Evolutionary conservation across 768 basidiomycete species (phyloP), one percentile per base, ranked within the genome.

Genomic region (Amanita molliuscula): DNA sequence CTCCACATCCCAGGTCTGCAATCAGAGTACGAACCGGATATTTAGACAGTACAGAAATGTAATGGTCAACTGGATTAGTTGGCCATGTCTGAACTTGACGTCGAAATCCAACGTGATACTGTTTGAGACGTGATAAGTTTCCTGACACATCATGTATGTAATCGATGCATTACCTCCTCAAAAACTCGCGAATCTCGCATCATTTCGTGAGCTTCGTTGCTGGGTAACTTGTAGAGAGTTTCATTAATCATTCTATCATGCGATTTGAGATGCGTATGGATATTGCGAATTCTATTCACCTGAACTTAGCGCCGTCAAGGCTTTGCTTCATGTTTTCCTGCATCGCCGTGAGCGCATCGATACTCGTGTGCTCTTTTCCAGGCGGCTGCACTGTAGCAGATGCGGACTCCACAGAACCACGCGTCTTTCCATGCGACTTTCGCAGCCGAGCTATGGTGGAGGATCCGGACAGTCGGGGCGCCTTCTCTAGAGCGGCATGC

Each of bases 91-190:
- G 77, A 1, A 95, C 91, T 70, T 97, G 92, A 51, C 81, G 79
- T 20, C 93, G 81, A 67, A 98, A 97, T 3, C 94, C 93, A 37
- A 70, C 67, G 65, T 98, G 96, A 62, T 98, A 98, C 94, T 98
- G 62, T n/a, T 33, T 3, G 21, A 23, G 28, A 37, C 50, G 34
- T 46, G 46, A 46, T 42, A 29, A 47, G 7, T 23, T 23, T 18
- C 11, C 48, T 15, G 23, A 48, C 13, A 40, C 20, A 23, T 31
- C 11, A 15, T 6, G 20, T 6, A 25, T 21, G 16, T 20, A 38
- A 47, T 56, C 42, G 41, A 37, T 40, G 43, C 51, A 57, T 63
- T 66, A 95, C 94, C 65, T 97, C 94, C 48, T 83, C 73, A 56
- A 88, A 97, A 9, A 88, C 74, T 28, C 73, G 75, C 6, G 88